Conservation (phyloP, 106 monocot genomes). For the Apostasia ramifera region DNA sequence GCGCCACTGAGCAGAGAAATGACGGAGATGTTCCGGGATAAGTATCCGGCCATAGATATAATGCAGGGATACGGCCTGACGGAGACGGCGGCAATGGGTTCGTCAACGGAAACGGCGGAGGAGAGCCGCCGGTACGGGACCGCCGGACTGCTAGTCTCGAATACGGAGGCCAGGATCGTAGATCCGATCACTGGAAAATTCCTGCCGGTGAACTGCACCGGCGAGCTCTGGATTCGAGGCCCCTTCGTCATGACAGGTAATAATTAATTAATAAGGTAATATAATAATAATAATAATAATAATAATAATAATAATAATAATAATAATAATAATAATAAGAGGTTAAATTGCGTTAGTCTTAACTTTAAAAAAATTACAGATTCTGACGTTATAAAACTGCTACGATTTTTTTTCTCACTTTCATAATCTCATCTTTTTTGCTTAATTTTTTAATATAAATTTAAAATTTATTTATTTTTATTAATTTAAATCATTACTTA, state of each 20-base stretch:
- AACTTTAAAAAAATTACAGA: no score
- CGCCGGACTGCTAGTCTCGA: background rate
- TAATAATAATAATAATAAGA: no score
- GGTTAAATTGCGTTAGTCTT: no score
- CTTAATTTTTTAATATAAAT: no score
- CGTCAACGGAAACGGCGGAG: background rate
- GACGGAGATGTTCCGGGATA: constrained; percentile 33
- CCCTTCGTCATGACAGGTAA: constrained; percentile 5
- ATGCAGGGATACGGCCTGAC: constrained; percentile 14
- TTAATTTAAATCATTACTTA: no score
- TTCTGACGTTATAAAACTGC: no score
- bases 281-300: no score
- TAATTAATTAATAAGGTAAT: no score
- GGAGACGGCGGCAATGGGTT: constrained; percentile 2
- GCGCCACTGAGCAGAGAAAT: constrained; percentile 70
- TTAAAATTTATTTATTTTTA: no score
- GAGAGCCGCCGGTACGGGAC: background rate
- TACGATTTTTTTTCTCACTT: no score
- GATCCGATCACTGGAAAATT: constrained; percentile 2
- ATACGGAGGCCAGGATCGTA: constrained; percentile 7
- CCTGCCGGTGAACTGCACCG: background rate
- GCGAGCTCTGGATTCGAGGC: constrained; percentile 9
- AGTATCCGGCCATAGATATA: constrained; percentile 4
- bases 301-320: no score
- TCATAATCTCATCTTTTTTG: no score